These are phyloP conservation scores for Phlebiopsis flavidoalba DNA, from an alignment of 768 basidiomycete genomes.

Conservation along the genomic window DNA sequence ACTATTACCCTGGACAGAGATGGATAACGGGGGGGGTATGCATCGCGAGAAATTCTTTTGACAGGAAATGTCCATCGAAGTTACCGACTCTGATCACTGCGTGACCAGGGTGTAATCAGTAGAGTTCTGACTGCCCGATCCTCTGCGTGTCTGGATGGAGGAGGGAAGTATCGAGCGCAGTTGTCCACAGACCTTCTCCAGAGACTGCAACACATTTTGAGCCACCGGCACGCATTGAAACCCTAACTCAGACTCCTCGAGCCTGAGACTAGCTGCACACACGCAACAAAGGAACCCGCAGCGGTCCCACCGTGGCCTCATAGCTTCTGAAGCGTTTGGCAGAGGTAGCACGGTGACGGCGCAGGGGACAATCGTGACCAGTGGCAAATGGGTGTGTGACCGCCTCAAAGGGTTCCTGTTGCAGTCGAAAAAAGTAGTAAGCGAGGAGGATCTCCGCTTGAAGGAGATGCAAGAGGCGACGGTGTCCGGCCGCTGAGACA, in stretches of 20 bases:
- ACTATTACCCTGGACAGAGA: too few relatives aligned
- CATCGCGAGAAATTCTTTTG: too few relatives aligned
- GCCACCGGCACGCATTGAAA: conserved; percentile 39
- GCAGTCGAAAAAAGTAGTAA: conserved; percentile 11
- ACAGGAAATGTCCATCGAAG: conserved; percentile 7
- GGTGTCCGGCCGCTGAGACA: not conserved
- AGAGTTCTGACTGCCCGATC: conserved; percentile 11
- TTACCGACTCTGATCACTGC: conserved; percentile 13
- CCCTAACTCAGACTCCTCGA: conserved; percentile 32
- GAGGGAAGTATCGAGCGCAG: conserved; percentile 24
- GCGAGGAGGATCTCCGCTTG: conserved; percentile 14
- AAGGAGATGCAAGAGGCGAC: conserved; percentile 5
- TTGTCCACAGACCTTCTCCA: conserved; percentile 30
- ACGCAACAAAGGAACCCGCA: conserved; percentile 6
- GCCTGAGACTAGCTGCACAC: conserved; percentile 21
- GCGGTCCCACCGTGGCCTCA: not conserved
- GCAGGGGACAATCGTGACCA: conserved; percentile 22
- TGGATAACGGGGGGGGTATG: too few relatives aligned
- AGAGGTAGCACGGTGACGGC: conserved; percentile 29
- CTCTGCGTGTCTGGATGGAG: conserved; percentile 23
- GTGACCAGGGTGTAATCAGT: conserved; percentile 42
- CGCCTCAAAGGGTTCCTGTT: conserved; percentile 10
- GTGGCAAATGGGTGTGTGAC: conserved; percentile 8
- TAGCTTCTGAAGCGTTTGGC: conserved; percentile 44
- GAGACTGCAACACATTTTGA: conserved; percentile 24